Conservation (phyloP, 139 green algal species). For the Gonium pectorale region DNA sequence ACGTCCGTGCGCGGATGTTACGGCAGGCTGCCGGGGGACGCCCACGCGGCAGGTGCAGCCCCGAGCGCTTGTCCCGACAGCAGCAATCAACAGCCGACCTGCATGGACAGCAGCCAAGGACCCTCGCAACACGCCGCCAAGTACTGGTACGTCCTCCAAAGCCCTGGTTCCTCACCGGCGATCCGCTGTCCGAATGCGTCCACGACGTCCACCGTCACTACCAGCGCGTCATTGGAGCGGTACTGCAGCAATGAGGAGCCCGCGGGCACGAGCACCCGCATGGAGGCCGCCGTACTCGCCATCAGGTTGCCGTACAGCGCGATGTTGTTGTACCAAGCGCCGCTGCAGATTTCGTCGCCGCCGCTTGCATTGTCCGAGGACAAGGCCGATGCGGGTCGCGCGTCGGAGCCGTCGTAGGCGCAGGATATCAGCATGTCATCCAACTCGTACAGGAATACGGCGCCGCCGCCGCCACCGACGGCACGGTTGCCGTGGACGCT, state of each 20-base stretch:
- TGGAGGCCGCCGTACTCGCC: neutral
- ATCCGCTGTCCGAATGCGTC: slow-evolving; percentile 38
- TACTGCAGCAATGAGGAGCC: neutral
- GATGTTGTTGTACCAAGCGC: neutral
- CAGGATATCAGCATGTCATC: neutral
- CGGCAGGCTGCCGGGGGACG: too few species aligned
- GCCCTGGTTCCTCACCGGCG: neutral
- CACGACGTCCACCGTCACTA: slow-evolving; percentile 9
- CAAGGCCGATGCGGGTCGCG: too few species aligned
- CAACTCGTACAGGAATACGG: neutral
- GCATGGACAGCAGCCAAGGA: too few species aligned
- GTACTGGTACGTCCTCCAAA: too few species aligned
- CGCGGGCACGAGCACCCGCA: neutral
- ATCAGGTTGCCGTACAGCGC: slow-evolving; percentile 20
- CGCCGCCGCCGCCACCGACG: slow-evolving; percentile 22
- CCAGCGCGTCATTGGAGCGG: slow-evolving; percentile 8
- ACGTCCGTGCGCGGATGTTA: too few species aligned
- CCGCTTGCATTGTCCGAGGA: too few species aligned
- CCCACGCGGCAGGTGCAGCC: too few species aligned
- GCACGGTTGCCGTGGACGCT: neutral
- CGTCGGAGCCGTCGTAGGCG: neutral
- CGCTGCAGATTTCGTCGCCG: neutral
- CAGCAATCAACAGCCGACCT: too few species aligned
- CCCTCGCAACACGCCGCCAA: too few species aligned
- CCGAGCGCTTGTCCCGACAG: too few species aligned